Percentiles rank a stretch among this genome's conserved stretches.
Conservation (phyloP, 1,139 yeast genomes). For the Protomyces pachydermus region DNA sequence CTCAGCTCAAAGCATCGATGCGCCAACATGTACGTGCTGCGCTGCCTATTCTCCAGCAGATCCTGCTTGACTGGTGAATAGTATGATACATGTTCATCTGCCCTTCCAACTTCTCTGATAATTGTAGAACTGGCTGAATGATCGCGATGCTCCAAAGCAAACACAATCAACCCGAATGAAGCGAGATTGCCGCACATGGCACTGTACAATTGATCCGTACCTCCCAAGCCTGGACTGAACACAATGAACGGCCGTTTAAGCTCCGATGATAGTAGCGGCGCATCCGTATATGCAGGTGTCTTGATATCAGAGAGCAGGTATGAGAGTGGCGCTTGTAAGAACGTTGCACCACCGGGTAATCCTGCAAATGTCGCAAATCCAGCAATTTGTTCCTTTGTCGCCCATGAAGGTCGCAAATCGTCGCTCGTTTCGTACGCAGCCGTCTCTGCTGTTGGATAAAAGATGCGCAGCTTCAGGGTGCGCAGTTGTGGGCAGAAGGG, state of each 20-base stretch:
- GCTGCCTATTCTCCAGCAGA: neutral
- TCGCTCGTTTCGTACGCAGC: neutral
- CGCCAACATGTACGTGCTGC: neutral
- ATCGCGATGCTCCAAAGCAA: conserved; percentile 33
- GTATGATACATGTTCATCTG: conserved; percentile 7
- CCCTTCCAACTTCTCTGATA: conserved; percentile 1
- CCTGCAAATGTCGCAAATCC: conserved; percentile 8
- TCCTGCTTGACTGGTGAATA: neutral
- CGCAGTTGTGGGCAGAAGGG: conserved; percentile 29
- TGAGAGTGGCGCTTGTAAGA: conserved; percentile 17
- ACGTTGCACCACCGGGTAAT: conserved; percentile 8
- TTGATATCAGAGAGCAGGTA: conserved; percentile 26
- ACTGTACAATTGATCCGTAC: conserved; percentile 33
- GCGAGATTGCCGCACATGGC: conserved; percentile 33
- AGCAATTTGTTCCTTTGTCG: conserved; percentile 26
- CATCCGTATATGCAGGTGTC: conserved; percentile 15
- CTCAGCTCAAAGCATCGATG: neutral
- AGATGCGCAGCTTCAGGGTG: conserved; percentile 32
- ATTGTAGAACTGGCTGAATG: conserved; percentile 31
- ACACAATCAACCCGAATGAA: conserved; percentile 33
- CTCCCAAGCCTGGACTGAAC: conserved; percentile 34
- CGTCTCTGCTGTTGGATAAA: conserved; percentile 29
- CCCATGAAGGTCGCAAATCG: conserved; percentile 29
- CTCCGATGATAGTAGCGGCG: conserved; percentile 20
- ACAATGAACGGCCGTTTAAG: conserved; percentile 32